These are phyloP conservation scores for Tulasnella sp. DNA, from an alignment of 768 basidiomycete genomes.

Conservation along the genomic window DNA sequence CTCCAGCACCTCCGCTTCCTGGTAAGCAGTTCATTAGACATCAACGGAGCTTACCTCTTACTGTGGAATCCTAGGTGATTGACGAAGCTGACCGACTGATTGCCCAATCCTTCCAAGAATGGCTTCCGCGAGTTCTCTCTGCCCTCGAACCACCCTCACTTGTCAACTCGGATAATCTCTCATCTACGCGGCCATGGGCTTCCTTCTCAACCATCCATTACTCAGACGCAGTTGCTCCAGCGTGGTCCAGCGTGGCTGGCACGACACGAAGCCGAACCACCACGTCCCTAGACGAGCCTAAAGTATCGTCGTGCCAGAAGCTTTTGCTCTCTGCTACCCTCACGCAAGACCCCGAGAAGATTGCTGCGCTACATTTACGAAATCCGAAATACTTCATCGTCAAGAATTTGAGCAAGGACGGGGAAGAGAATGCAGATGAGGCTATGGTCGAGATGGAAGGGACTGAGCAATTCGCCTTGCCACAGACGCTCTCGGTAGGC, in stretches of 20 bases:
- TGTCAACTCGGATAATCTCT: background rate
- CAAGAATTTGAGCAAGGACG: conserved; percentile 32
- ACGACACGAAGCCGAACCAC: conserved; percentile 23
- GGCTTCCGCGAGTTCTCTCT: conserved; percentile 74
- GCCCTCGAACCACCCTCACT: conserved; percentile 43
- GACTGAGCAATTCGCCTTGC: conserved; percentile 72
- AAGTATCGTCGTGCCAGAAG: conserved; percentile 72
- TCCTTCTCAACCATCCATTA: conserved; percentile 17
- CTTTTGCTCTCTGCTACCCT: conserved; percentile 93
- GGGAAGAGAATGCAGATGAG: conserved; percentile 22
- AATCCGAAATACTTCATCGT: conserved; percentile 85
- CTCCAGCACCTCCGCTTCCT: conserved; percentile 92
- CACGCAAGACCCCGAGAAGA: conserved; percentile 87
- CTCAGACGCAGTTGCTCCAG: conserved; percentile 53
- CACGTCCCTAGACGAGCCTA: conserved; percentile 46
- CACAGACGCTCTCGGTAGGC: conserved; percentile 58
- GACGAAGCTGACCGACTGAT: conserved; percentile 97
- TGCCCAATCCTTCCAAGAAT: conserved; percentile 92
- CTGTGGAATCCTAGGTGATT: conserved; percentile 49
- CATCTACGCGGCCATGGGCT: background rate
- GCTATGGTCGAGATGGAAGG: conserved; percentile 33
- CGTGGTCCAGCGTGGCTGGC: conserved; percentile 25
- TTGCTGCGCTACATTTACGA: conserved; percentile 65
- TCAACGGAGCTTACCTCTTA: background rate
- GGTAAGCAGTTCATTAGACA: conserved; percentile 29